These are phyloP conservation scores for Alternaria solani DNA, from an alignment of 2,329 filamentous ascomycete genomes.

Conservation along the genomic window DNA sequence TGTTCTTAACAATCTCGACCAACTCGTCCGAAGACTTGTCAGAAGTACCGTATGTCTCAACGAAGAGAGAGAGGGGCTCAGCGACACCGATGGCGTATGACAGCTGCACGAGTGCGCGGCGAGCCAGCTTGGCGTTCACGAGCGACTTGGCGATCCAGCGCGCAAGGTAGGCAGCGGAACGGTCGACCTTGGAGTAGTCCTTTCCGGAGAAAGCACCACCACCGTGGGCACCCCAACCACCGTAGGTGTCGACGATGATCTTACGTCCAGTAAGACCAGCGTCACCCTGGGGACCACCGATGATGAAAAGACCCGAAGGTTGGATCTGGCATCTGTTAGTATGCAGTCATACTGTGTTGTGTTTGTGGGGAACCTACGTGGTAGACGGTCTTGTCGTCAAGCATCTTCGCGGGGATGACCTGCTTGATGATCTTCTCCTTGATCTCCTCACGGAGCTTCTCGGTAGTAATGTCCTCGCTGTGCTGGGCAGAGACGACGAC, in stretches of 20 bases:
- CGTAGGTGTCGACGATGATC: conserved; percentile 99
- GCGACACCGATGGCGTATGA: conserved; percentile 99
- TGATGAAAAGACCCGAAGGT: conserved; percentile 98
- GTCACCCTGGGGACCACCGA: conserved; percentile 98
- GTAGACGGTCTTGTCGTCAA: conserved; percentile 93
- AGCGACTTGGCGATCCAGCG: conserved; percentile 99
- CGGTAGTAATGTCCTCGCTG: conserved; percentile 84
- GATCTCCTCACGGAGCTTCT: conserved; percentile 92
- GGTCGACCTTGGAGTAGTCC: conserved; percentile 99
- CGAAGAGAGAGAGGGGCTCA: conserved; percentile 96
- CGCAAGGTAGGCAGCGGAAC: conserved; percentile 94
- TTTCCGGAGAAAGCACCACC: conserved; percentile 99
- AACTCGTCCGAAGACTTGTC: conserved; percentile 89
- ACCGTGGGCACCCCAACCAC: conserved; percentile 99
- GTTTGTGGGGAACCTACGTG: conserved; percentile 68
- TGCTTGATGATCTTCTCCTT: conserved; percentile 96
- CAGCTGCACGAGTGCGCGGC: conserved; percentile 94
- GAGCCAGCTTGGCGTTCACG: conserved; percentile 85
- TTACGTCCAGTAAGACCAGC: conserved; percentile 98
- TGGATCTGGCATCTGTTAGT: conserved; percentile 69
- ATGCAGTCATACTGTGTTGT: not conserved
- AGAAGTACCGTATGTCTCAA: conserved; percentile 97
- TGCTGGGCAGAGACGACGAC: conserved; percentile 97
- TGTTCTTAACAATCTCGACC: conserved; percentile 89
- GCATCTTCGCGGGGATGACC: conserved; percentile 89